phyloP scores from a whole-genome alignment of 1,284 basidiomycete species.

The Neotropicomus parvogracilis region DNA sequence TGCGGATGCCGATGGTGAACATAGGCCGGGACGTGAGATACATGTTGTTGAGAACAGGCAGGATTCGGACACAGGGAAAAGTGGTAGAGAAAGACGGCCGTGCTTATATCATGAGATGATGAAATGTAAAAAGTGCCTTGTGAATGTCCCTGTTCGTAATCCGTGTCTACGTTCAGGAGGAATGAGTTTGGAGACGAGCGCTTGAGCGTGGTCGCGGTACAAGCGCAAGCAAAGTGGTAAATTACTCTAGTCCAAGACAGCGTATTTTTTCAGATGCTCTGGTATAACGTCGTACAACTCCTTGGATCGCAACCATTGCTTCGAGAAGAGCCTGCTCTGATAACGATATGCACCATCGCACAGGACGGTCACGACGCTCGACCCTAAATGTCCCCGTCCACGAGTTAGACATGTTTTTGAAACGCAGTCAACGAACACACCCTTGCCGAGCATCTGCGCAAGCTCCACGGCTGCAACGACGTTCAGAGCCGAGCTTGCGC shows the following conservation, averaged over 20 bases:
- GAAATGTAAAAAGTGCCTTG: too few relatives aligned
- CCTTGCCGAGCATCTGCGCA: slow-evolving; percentile 80
- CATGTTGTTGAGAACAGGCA: slow-evolving; percentile 30
- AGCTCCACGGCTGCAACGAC: slow-evolving; percentile 92
- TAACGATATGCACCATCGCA: slow-evolving; percentile 97
- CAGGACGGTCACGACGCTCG: slow-evolving; percentile 85
- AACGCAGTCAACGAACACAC: slow-evolving; percentile 37
- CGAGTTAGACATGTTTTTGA: not conserved
- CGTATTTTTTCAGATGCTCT: slow-evolving; percentile 83
- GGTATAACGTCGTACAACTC: slow-evolving; percentile 81
- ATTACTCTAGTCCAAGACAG: slow-evolving; percentile 66
- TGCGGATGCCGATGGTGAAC: slow-evolving; percentile 10
- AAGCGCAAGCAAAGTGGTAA: too few relatives aligned
- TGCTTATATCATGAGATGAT: slow-evolving; percentile 15
- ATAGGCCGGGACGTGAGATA: slow-evolving; percentile 7
- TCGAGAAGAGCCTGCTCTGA: slow-evolving; percentile 94
- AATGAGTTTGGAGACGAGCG: too few relatives aligned
- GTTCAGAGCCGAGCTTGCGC: slow-evolving; percentile 95
- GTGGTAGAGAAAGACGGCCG: slow-evolving; percentile 20
- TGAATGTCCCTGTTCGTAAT: too few relatives aligned
- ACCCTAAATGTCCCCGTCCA: slow-evolving; percentile 58
- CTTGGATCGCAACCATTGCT: slow-evolving; percentile 88
- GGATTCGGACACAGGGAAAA: slow-evolving; percentile 23
- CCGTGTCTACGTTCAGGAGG: too few relatives aligned
- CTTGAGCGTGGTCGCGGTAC: too few relatives aligned